Evolutionary conservation across 345 rosid genomes (phyloP).

Genomic region (Turritis glabra): DNA sequence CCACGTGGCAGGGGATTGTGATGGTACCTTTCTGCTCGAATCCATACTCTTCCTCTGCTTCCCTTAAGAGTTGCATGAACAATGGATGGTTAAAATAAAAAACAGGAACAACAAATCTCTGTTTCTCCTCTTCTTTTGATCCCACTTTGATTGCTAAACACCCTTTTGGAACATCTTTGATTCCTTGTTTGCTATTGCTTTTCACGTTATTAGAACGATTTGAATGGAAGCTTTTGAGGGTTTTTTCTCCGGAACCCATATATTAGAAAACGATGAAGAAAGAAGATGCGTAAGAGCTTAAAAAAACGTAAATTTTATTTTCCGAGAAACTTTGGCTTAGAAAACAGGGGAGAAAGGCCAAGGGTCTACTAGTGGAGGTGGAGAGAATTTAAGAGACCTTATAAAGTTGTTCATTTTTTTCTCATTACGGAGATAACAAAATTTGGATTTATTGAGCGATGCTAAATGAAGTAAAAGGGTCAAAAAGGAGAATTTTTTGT

Average conservation of each 20-base stretch:
- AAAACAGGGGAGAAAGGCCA: slow-evolving; percentile 39
- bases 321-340: slow-evolving; percentile 17
- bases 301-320: neutral
- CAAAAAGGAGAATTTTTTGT: neutral
- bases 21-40: slow-evolving; percentile 66
- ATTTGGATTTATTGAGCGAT: slow-evolving; percentile 21
- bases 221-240: slow-evolving; percentile 10
- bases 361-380: slow-evolving; percentile 37
- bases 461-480: slow-evolving; percentile 1
- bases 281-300: neutral
- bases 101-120: slow-evolving; percentile 59
- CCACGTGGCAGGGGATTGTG: slow-evolving; percentile 66
- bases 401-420: slow-evolving; percentile 40
- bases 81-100: slow-evolving; percentile 57
- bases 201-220: slow-evolving; percentile 16
- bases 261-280: neutral
- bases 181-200: slow-evolving; percentile 35
- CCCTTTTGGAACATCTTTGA: slow-evolving; percentile 56
- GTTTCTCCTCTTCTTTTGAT: slow-evolving; percentile 45
- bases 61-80: slow-evolving; percentile 57
- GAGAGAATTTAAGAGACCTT: slow-evolving; percentile 35
- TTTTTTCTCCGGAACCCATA: slow-evolving; percentile 38
- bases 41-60: slow-evolving; percentile 63
- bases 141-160: slow-evolving; percentile 63
- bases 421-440: slow-evolving; percentile 4